Evolutionary conservation across 192 early-diverging fungal species (phyloP).

Genomic region (Linderina pennispora): DNA sequence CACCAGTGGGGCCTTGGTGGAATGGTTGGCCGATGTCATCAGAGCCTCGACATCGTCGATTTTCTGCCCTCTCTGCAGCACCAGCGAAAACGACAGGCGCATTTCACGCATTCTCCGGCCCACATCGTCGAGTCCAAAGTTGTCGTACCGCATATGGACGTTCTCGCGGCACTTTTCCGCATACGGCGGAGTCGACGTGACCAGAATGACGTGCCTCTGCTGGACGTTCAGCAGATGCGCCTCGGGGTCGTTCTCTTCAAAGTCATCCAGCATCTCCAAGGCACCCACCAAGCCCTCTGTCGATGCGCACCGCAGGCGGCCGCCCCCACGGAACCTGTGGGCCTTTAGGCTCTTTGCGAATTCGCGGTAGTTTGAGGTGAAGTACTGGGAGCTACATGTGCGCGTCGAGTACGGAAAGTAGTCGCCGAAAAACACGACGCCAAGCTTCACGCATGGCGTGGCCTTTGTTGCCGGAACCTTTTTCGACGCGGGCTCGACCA

Average conservation of each 20-base stretch:
- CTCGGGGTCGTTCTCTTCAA: conserved; percentile 41
- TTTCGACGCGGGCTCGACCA: conserved; percentile 20
- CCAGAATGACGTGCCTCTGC: conserved; percentile 41
- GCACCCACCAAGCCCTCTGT: conserved; percentile 43
- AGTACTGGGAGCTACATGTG: conserved; percentile 43
- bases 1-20: conserved; percentile 22
- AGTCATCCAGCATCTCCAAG: conserved; percentile 48
- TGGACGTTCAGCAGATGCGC: conserved; percentile 31
- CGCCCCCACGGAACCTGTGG: conserved; percentile 38
- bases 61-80: conserved; percentile 34
- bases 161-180: conserved; percentile 36
- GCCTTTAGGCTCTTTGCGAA: conserved; percentile 41
- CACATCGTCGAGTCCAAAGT: conserved; percentile 32
- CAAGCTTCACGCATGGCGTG: conserved; percentile 40
- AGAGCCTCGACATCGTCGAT: conserved; percentile 34
- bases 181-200: conserved; percentile 41
- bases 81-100: conserved; percentile 43
- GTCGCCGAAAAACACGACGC: conserved; percentile 47
- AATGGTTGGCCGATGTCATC: conserved; percentile 27
- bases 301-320: conserved; percentile 37
- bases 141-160: conserved; percentile 39
- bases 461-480: conserved; percentile 33
- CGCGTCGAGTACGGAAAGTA: conserved; percentile 44
- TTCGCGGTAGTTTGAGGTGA: conserved; percentile 48
- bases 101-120: conserved; percentile 41